Evolutionary conservation across 257 asterid genomes (phyloP), one percentile per base, ranked within the genome.

Genomic region (Eucommia ulmoides): DNA sequence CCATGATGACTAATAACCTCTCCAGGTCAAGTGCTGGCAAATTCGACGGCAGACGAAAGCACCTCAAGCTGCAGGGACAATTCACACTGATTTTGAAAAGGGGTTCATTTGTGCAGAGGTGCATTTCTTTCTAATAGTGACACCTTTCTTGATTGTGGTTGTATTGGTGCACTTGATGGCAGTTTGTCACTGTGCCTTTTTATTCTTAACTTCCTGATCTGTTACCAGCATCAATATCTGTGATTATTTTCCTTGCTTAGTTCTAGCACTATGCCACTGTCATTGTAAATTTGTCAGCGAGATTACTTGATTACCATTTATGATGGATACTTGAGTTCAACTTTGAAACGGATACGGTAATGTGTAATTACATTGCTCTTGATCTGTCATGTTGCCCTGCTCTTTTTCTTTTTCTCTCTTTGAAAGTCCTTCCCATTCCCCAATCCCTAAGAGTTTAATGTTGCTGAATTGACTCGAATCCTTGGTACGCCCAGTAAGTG

Each of bases 61-160:
- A 63, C 96, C 98, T 61, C 96, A 91, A 77, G 96, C 98, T 41
- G 98, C 98, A 41, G 98, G 98, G 70, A 24, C 96, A 42, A 91
- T 91, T 75, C 98, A 91, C 67, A 54, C 95, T 52, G 98, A 91
- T 74, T 91, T 91, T 69, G 98, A 91, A 63, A 80, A 60, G 61
- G 98, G 98, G 23, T 91, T 91, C 76, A 91, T 91, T 45, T 86
- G 98, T 56, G 98, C 98, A 22, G 98, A 91, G 94, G 94, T 84
- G 7, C 12, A 5, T 29, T 29, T 29, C 38, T 29, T 29, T 29
- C 38, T 5, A 29, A 7, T 29, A 5, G 7, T 29, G 8, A 29
- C 38, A 29, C 12, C 8, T 12, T 29, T 29, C 38, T 29, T 29
- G 7, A n/a, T n/a, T n/a, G n/a, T n/a, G n/a, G n/a, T n/a, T n/a